Percentiles rank a stretch among this genome's conserved stretches.
phyloP scores from a whole-genome alignment of 805 yeast genomes.

The Yarrowia sp. region DNA sequence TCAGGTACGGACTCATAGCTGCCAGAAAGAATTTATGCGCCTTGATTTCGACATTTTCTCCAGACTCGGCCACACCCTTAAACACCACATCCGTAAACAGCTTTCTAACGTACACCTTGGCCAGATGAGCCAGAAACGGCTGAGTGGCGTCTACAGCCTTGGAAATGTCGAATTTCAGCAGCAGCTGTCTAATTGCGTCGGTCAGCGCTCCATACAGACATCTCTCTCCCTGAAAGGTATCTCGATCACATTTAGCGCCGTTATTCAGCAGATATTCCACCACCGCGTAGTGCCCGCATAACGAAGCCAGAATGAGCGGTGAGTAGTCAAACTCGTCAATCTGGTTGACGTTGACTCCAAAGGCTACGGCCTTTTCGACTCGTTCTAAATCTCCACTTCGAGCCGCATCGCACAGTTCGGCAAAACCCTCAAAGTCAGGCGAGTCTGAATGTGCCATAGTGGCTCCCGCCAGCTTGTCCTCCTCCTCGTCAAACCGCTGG shows the following conservation, averaged over 20 bases:
- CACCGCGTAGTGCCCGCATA: conserved; percentile 69
- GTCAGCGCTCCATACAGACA: conserved; percentile 77
- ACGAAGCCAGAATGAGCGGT: conserved; percentile 67
- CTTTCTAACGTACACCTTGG: conserved; percentile 42
- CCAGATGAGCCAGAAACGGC: conserved; percentile 70
- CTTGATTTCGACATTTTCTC: conserved; percentile 16
- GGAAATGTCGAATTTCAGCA: conserved; percentile 60
- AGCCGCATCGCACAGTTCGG: conserved; percentile 61
- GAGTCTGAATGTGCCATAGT: neutral
- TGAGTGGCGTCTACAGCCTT: conserved; percentile 64
- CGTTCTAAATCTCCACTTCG: conserved; percentile 64
- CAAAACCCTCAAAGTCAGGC: conserved; percentile 24
- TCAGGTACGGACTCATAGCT: conserved; percentile 35
- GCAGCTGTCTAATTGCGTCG: conserved; percentile 57
- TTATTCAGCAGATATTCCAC: conserved; percentile 59
- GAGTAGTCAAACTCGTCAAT: conserved; percentile 74
- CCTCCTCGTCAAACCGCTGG: conserved; percentile 22
- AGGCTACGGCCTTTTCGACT: conserved; percentile 56
- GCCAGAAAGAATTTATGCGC: conserved; percentile 36
- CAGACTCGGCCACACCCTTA: neutral
- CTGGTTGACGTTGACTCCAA: conserved; percentile 53
- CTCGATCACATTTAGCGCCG: conserved; percentile 78
- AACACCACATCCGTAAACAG: neutral
- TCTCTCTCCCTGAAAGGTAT: conserved; percentile 76
- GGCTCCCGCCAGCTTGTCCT: neutral